These are phyloP conservation scores for Austropuccinia psidii DNA, from an alignment of 1,284 basidiomycete species.

Conservation along the genomic window DNA sequence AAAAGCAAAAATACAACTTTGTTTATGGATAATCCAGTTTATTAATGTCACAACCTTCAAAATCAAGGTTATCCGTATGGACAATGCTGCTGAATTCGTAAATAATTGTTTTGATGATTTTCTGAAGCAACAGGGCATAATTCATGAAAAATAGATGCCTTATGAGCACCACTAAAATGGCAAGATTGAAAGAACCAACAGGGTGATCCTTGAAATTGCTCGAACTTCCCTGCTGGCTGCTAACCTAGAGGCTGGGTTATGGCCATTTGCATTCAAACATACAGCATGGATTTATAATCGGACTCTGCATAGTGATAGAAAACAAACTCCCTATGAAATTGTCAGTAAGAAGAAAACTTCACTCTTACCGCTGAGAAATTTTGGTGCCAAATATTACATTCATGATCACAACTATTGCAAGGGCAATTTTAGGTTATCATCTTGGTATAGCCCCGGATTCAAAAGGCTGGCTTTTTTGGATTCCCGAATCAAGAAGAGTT, in stretches of 20 bases:
- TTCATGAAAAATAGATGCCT: neutral
- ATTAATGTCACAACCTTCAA: too few relatives aligned
- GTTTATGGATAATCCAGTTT: too few relatives aligned
- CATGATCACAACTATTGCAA: too few relatives aligned
- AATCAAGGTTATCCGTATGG: neutral
- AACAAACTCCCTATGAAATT: too few relatives aligned
- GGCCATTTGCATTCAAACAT: neutral
- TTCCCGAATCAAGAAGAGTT: neutral
- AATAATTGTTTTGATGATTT: neutral
- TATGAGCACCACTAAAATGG: constrained; percentile 4
- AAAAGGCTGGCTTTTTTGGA: constrained; percentile 24
- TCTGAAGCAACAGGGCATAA: neutral
- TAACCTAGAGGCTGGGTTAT: neutral
- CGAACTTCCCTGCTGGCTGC: neutral
- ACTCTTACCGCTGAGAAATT: too few relatives aligned
- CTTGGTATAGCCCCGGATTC: too few relatives aligned
- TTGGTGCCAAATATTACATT: too few relatives aligned
- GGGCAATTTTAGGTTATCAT: too few relatives aligned
- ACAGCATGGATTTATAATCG: neutral
- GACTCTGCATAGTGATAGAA: too few relatives aligned
- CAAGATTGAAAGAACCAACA: neutral
- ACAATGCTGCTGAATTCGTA: constrained; percentile 1
- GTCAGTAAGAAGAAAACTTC: too few relatives aligned
- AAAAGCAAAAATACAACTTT: too few relatives aligned
- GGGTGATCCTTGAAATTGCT: neutral